Base-by-base conservation (phyloP, 2,329 filamentous ascomycete species). In the Sporothrix phasma region DNA sequence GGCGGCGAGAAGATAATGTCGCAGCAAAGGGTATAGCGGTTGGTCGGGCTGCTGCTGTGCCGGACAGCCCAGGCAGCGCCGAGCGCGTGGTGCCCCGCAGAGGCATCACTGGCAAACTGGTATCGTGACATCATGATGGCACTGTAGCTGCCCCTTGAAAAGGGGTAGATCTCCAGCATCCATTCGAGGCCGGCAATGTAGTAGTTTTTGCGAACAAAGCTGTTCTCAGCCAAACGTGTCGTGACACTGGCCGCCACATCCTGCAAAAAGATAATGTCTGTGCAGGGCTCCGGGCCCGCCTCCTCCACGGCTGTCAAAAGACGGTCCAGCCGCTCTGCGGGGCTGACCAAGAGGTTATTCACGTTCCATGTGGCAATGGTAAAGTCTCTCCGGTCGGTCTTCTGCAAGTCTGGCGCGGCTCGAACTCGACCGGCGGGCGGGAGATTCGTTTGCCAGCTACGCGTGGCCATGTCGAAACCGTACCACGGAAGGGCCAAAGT, bases 211-310 rank as follows among this genome's bases (percentile, higher is more conserved):
- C 71, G 70, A 22, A 76, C 61, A 46, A 69, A 69, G 6, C 65
- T 46, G 22, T 72, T 65, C 1, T 62, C 19, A 3, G 76, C 63
- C 10, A 77, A 46, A n/a, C 46, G 37, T 45, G 0, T 43, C 2
- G 75, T 64, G 6, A 71, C 70, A 3, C 66, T 15, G 6, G 34
- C 64, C 1, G 71, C 72, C 6, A 75, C 70, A 66, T 76, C 74
- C 61, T 76, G 74, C 7, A 76, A 62, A 49, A 76, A 75, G n/a
- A 75, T 68, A 17, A 76, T 54, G 67, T 75, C 69, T 11, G 69
- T 67, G 29, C 29, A 22, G 17, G 29, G 29, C 31, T 54, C 29
- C 0, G 59, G n/a, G 5, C 69, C 67, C 6, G 31, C 26, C 1
- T 66, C 58, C 37, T 41, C 15, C 19, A 73, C 62, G 31, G 67